These are phyloP conservation scores for Trypanosoma grayi DNA, from an alignment of 208 protist species.

Conservation along the genomic window DNA sequence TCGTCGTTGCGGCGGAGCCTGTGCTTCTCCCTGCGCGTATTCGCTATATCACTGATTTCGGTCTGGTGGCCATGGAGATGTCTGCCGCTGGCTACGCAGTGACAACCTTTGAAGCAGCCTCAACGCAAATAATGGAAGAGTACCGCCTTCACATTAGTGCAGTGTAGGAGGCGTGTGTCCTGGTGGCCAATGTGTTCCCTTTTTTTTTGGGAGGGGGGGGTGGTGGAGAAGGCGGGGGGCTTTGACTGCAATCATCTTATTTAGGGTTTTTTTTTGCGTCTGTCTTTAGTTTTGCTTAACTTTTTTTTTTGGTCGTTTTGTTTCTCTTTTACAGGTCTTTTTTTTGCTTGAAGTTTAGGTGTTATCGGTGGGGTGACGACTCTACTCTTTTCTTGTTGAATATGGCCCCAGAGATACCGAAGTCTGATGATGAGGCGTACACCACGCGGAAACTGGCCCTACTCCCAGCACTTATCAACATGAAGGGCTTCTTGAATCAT, in stretches of 20 bases:
- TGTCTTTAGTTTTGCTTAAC: neutral
- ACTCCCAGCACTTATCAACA: slow-evolving; percentile 77
- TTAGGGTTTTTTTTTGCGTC: neutral
- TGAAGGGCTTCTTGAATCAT: slow-evolving; percentile 87
- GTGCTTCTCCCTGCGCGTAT: slow-evolving; percentile 10
- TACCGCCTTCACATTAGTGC: slow-evolving; percentile 7
- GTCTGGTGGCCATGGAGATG: slow-evolving; percentile 3
- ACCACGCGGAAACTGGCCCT: slow-evolving; percentile 73
- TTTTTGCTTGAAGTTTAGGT: neutral
- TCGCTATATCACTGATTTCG: slow-evolving; percentile 2
- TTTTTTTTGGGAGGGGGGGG: no score
- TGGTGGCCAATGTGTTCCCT: neutral
- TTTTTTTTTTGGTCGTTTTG: slow-evolving; percentile 9
- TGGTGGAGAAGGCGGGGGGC: no score
- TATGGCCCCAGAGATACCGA: neutral
- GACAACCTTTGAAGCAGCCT: slow-evolving; percentile 15
- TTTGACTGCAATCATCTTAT: no score
- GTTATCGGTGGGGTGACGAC: neutral
- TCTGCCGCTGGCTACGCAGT: slow-evolving; percentile 5
- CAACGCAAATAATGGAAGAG: slow-evolving; percentile 17
- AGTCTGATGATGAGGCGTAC: slow-evolving; percentile 52
- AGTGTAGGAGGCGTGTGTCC: neutral
- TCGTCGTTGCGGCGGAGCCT: neutral
- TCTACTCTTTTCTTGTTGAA: neutral
- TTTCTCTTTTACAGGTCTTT: neutral